Conservation (phyloP, 768 basidiomycete species). For the Tricholoma sp. region DNA sequence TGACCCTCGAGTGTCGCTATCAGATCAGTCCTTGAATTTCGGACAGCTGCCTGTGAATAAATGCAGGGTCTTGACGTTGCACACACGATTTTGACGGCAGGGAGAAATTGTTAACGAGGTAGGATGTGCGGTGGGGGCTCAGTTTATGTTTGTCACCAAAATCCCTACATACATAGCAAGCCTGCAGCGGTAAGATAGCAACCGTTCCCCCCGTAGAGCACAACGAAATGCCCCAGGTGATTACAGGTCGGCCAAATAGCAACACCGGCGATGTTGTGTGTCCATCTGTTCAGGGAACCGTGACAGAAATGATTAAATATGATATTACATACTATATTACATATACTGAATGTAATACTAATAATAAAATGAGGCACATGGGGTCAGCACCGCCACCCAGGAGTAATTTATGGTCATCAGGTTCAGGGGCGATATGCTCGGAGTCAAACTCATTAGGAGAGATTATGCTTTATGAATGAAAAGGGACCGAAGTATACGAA, state of each 20-base stretch:
- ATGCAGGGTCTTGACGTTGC: neutral
- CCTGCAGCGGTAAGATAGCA: no score
- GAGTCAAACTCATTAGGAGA: neutral
- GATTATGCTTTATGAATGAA: neutral
- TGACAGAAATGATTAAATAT: constrained; percentile 1
- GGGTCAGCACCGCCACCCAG: neutral
- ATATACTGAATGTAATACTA: neutral
- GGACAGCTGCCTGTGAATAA: neutral
- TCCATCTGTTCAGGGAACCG: neutral
- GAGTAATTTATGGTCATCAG: neutral
- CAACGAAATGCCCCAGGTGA: no score
- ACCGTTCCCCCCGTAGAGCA: no score
- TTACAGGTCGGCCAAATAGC: neutral
- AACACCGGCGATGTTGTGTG: neutral
- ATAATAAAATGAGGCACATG: neutral
- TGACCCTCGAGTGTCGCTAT: no score
- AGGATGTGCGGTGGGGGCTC: no score
- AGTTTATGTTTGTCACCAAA: no score
- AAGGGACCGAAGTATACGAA: neutral
- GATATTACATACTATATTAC: neutral
- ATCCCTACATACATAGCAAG: no score
- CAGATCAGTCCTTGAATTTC: neutral
- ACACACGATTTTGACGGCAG: no score
- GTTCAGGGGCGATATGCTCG: neutral
- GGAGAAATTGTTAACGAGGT: no score